phyloP scores from a whole-genome alignment of 352 stramenopile genomes.

The Globisporangium carolinianum region DNA sequence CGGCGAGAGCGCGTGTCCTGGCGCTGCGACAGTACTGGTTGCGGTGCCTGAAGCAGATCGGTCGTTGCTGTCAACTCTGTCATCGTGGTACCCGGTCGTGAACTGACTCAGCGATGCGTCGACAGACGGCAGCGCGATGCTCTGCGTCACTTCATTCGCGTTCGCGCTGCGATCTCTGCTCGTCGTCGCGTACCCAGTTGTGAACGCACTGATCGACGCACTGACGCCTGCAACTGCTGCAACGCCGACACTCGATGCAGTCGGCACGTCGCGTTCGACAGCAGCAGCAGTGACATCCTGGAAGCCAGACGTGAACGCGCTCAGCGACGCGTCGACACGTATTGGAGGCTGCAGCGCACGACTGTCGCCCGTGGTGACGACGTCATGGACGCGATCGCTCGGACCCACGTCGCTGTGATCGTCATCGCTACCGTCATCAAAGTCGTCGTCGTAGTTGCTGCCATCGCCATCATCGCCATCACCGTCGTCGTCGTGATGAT shows the following conservation, averaged over 20 bases:
- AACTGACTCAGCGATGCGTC: slow-evolving; percentile 15
- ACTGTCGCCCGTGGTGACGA: too few relatives aligned
- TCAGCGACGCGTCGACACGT: too few relatives aligned
- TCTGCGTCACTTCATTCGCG: background rate
- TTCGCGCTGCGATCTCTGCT: too few relatives aligned
- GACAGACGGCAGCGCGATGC: background rate
- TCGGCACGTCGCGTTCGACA: too few relatives aligned
- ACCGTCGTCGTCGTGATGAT: background rate
- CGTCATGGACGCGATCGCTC: too few relatives aligned
- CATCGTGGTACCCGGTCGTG: slow-evolving; percentile 16
- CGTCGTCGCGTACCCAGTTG: background rate
- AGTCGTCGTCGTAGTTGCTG: too few relatives aligned
- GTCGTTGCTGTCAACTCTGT: slow-evolving; percentile 1
- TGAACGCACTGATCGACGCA: slow-evolving; percentile 35
- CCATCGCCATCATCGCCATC: too few relatives aligned
- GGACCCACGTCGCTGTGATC: background rate
- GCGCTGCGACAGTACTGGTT: background rate
- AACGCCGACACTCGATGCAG: too few relatives aligned
- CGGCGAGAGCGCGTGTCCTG: background rate
- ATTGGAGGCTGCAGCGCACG: too few relatives aligned
- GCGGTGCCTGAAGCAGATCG: background rate
- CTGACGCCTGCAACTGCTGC: too few relatives aligned
- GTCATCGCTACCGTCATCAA: background rate
- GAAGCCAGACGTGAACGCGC: too few relatives aligned
- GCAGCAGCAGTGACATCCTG: too few relatives aligned